phyloP scores from a whole-genome alignment of 495 filamentous ascomycete species.

The Aspergillus cavernicola region DNA sequence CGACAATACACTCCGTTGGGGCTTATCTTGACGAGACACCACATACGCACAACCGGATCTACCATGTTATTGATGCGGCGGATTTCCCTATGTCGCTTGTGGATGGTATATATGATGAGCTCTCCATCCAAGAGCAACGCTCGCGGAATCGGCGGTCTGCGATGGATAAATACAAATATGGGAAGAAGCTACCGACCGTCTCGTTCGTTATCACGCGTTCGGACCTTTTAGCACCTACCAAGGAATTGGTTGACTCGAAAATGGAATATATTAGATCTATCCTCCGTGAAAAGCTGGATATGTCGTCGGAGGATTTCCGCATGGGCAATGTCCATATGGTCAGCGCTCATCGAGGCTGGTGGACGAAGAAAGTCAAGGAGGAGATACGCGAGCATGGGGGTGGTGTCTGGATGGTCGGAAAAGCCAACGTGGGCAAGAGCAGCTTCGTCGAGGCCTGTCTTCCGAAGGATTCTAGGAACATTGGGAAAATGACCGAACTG shows the following conservation, averaged over 20 bases:
- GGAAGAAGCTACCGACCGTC: constrained; percentile 58
- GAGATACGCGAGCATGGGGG: constrained; percentile 76
- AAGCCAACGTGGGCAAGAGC: constrained; percentile 95
- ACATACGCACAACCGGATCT: constrained; percentile 84
- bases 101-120: constrained; percentile 54
- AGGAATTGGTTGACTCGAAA: constrained; percentile 73
- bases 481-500: constrained; percentile 36
- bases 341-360: constrained; percentile 79
- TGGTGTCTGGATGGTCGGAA: constrained; percentile 96
- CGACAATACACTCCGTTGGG: constrained; percentile 69
- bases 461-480: constrained; percentile 67
- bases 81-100: constrained; percentile 94
- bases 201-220: constrained; percentile 87
- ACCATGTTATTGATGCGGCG: constrained; percentile 95
- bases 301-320: constrained; percentile 56
- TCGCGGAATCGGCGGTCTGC: constrained; percentile 72
- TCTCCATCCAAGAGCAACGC: constrained; percentile 63
- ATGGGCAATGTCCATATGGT: constrained; percentile 82
- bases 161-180: constrained; percentile 55
- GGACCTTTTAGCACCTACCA: constrained; percentile 76
- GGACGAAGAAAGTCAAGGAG: constrained; percentile 82
- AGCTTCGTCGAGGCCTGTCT: constrained; percentile 80
- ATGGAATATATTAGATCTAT: constrained; percentile 76
- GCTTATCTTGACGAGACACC: constrained; percentile 83
- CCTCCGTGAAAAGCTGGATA: constrained; percentile 67